Percentiles rank a stretch among this genome's conserved stretches.
phyloP scores from a whole-genome alignment of 352 stramenopile species.

The Globisporangium viniferum region DNA sequence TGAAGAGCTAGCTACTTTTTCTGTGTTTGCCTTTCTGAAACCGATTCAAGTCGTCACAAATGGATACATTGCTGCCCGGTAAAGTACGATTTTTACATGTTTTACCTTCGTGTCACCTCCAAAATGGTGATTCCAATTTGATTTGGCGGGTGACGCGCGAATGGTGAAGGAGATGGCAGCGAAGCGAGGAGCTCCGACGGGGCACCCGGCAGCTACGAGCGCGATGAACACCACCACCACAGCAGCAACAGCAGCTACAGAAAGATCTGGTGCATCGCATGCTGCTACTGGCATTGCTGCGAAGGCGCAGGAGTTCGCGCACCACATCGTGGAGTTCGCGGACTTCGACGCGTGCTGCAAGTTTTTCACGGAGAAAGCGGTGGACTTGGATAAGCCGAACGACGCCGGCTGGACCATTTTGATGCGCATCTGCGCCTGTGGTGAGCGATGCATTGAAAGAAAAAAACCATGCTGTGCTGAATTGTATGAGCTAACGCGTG shows the following conservation, averaged over 20 bases:
- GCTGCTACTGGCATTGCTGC: background rate
- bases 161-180: background rate
- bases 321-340: conserved; percentile 76
- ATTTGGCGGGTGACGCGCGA: background rate
- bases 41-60: background rate
- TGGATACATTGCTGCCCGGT: conserved; percentile 8
- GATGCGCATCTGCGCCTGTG: conserved; percentile 74
- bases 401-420: conserved; percentile 71
- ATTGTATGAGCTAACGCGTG: background rate
- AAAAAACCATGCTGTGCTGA: no score
- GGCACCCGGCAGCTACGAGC: background rate
- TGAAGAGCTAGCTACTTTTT: background rate
- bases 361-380: conserved; percentile 54
- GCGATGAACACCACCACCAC: background rate
- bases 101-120: background rate
- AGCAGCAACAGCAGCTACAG: background rate
- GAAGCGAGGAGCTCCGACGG: background rate
- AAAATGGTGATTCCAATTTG: background rate
- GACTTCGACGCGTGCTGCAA: conserved; percentile 48
- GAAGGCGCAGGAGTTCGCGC: conserved; percentile 65
- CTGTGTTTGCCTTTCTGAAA: conserved; percentile 10
- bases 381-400: conserved; percentile 64
- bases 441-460: conserved; percentile 24
- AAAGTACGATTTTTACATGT: background rate
- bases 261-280: background rate